Conservation (phyloP, 2,329 filamentous ascomycete species). For the Phialophora verrucosa region DNA sequence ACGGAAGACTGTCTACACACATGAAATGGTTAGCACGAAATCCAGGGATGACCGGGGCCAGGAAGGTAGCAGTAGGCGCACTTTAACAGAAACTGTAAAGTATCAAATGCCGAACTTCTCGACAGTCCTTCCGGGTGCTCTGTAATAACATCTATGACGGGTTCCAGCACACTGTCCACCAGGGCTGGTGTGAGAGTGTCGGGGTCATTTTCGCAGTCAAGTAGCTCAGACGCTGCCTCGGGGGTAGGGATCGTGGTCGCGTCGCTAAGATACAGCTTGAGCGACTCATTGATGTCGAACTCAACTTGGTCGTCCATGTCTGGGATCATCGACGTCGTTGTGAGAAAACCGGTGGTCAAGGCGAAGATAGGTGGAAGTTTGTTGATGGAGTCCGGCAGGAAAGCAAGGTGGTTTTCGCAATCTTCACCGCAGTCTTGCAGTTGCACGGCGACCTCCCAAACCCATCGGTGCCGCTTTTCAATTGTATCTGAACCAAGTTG, state of each 20-base stretch:
- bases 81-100: conserved; percentile 95
- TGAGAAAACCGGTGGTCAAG: background rate
- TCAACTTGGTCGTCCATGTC: conserved; percentile 69
- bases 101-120: conserved; percentile 81
- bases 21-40: conserved; percentile 66
- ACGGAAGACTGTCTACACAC: conserved; percentile 78
- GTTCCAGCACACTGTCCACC: conserved; percentile 85
- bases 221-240: conserved; percentile 80
- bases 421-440: background rate
- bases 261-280: conserved; percentile 96
- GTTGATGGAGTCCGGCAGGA: conserved; percentile 6
- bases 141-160: conserved; percentile 88
- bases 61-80: conserved; percentile 57
- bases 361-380: no score
- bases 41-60: conserved; percentile 42
- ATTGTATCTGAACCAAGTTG: background rate
- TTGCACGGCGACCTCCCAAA: background rate
- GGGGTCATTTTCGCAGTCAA: conserved; percentile 91
- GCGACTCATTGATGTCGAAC: conserved; percentile 95
- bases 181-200: conserved; percentile 78
- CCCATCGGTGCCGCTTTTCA: background rate
- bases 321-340: background rate
- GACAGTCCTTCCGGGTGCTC: conserved; percentile 89
- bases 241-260: conserved; percentile 80
- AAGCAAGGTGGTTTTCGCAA: conserved; percentile 3